Evolutionary conservation across 1,284 basidiomycete species (phyloP), one percentile per base, ranked within the genome.

Genomic region (Taiwanofungus camphoratus): DNA sequence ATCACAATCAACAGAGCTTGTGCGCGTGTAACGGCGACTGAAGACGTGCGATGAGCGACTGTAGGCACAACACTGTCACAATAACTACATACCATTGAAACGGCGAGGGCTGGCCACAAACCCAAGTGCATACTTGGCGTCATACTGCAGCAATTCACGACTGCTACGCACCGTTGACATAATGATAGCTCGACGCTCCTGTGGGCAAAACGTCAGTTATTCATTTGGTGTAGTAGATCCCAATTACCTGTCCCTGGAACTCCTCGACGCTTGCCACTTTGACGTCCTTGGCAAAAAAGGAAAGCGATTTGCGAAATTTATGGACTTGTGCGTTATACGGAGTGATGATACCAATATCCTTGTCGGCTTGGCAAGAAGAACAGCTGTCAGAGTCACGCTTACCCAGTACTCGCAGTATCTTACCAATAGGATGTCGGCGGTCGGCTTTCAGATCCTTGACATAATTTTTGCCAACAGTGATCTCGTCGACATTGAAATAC

Each of bases 211-310:
- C 18, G 29, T 48, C 22, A 38, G 39, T 13, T 4, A 12, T 16
- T 12, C n/a, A n/a, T 9, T 6, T 13, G 15, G 20, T 11, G 13
- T n/a, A 27, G 22, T 19, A 29, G 20, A 15, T 19, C 23, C 13
- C 13, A 52, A 69, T 20, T 20, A 77, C 77, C 60, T 79, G 75
- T 20, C 79, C 78, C 57, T 81, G 79, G 58, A 77, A 80, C 44
- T 79, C 76, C 50, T 81, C 79, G 0, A 79, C 77, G 21, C 72
- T 74, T 5, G 75, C 78, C 29, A 80, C 72, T 51, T 72, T 77
- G 22, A 77, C 64, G 2, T 57, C 66, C 19, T 63, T 61, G 5
- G 53, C 46, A 0, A 67, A 30, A 2, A 57, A 53, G 9, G 44
- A 48, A 13, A 79, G 53, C 1, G 62, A 45, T 5, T 46, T 53